phyloP scores from a whole-genome alignment of 805 yeast genomes.

The Myxozyma melibiosi region DNA sequence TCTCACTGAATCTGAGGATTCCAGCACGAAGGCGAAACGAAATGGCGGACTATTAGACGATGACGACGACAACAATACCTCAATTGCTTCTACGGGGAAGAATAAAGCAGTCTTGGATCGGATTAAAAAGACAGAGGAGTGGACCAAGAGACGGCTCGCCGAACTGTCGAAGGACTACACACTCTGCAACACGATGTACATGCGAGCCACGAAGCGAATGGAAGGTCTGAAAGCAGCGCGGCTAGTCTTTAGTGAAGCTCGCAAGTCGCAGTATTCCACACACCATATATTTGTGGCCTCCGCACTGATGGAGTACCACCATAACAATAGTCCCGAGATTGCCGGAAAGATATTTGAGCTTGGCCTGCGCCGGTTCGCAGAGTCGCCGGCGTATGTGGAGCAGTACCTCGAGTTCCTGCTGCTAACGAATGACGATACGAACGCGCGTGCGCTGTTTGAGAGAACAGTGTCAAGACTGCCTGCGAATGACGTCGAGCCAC shows the following conservation, averaged over 20 bases:
- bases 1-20: slow-evolving; percentile 19
- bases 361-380: slow-evolving; percentile 64
- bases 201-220: slow-evolving; percentile 69
- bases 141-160: slow-evolving; percentile 34
- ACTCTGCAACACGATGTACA: slow-evolving; percentile 63
- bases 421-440: slow-evolving; percentile 65
- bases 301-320: slow-evolving; percentile 75
- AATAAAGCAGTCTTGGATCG: neutral
- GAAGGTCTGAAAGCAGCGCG: slow-evolving; percentile 75
- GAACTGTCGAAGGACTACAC: slow-evolving; percentile 53
- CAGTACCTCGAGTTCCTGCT: slow-evolving; percentile 75
- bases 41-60: neutral
- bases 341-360: slow-evolving; percentile 77
- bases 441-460: slow-evolving; percentile 82
- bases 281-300: slow-evolving; percentile 79
- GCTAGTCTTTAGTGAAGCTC: slow-evolving; percentile 64
- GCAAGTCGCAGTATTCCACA: slow-evolving; percentile 64
- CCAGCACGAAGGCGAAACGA: neutral
- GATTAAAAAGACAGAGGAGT: slow-evolving; percentile 30
- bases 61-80: neutral
- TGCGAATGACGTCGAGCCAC: slow-evolving; percentile 45
- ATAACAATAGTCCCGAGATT: slow-evolving; percentile 58
- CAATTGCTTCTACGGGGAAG: neutral
- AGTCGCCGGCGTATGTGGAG: slow-evolving; percentile 62
- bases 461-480: slow-evolving; percentile 62